These are phyloP conservation scores for Blastobotrys serpentis DNA, from an alignment of 1,139 yeast genomes.

Conservation along the genomic window DNA sequence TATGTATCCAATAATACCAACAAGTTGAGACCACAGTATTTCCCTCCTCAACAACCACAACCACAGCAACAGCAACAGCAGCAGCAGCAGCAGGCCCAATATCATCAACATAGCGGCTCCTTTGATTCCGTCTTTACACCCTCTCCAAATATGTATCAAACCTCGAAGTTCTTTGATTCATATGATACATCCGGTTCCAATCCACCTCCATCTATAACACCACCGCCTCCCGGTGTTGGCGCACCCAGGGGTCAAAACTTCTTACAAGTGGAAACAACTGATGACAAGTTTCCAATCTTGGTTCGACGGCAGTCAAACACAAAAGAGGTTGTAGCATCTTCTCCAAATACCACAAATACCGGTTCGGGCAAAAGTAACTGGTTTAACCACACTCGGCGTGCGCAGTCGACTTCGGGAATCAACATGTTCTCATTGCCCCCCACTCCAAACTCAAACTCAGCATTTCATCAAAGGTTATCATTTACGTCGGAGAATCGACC, in stretches of 20 bases:
- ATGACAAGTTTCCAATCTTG: conserved; percentile 44
- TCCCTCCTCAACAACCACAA: neutral
- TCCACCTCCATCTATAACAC: neutral
- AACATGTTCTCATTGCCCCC: conserved; percentile 7
- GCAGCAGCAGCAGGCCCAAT: neutral
- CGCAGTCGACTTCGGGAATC: conserved; percentile 12
- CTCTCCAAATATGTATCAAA: conserved; percentile 1
- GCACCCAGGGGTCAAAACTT: conserved; percentile 9
- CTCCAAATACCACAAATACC: conserved; percentile 9
- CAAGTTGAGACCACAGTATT: neutral
- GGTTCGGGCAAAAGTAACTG: conserved; percentile 12
- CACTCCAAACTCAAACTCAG: neutral
- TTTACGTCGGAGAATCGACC: conserved; percentile 7
- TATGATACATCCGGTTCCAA: neutral
- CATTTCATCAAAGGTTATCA: neutral
- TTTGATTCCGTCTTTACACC: conserved; percentile 2
- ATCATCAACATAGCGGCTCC: conserved; percentile 6
- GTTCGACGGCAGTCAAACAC: conserved; percentile 35
- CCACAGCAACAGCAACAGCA: neutral
- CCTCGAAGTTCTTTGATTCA: conserved; percentile 5
- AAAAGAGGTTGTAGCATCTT: neutral
- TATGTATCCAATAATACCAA: conserved; percentile 1
- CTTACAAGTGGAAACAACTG: conserved; percentile 39
- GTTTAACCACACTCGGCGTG: conserved; percentile 12
- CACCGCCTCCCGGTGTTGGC: neutral